These are phyloP conservation scores for Avena sativa DNA, from an alignment of 176 grass and related monocot species.

Conservation along the genomic window DNA sequence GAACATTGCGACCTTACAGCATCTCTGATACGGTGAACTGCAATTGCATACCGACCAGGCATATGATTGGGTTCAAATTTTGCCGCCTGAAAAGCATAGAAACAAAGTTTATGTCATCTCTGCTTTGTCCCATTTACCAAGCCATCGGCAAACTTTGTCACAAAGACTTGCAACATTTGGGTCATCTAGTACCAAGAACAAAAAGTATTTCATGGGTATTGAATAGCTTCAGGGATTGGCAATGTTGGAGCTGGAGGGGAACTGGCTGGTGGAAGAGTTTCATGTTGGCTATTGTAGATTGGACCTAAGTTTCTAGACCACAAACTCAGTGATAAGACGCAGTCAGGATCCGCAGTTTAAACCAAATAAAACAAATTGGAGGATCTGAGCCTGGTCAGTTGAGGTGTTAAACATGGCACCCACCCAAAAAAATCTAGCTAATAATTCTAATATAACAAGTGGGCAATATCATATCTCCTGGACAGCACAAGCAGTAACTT, in stretches of 20 bases:
- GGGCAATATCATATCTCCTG: background rate
- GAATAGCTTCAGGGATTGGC: background rate
- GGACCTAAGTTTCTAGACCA: background rate
- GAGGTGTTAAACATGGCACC: background rate
- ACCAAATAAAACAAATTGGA: background rate
- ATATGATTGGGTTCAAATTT: constrained; percentile 96
- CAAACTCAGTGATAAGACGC: constrained; percentile 11
- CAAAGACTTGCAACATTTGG: background rate
- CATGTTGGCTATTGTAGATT: background rate
- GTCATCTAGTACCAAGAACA: constrained; percentile 16
- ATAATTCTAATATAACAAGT: constrained; percentile 27
- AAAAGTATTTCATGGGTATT: background rate
- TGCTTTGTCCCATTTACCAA: constrained; percentile 3
- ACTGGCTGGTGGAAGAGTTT: background rate
- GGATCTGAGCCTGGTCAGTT: background rate
- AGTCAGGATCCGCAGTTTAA: background rate
- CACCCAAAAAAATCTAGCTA: constrained; percentile 14
- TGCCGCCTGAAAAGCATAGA: constrained; percentile 66
- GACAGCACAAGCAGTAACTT: constrained; percentile 1
- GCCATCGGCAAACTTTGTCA: background rate
- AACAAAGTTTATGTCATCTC: constrained; percentile 4
- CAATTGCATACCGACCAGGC: constrained; percentile 91
- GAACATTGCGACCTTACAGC: constrained; percentile 73
- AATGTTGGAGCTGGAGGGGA: constrained; percentile 19
- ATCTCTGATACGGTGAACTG: constrained; percentile 94